These are phyloP conservation scores for Cyclanthera cordifolia DNA, from an alignment of 306 rosid genomes.

Conservation along the genomic window DNA sequence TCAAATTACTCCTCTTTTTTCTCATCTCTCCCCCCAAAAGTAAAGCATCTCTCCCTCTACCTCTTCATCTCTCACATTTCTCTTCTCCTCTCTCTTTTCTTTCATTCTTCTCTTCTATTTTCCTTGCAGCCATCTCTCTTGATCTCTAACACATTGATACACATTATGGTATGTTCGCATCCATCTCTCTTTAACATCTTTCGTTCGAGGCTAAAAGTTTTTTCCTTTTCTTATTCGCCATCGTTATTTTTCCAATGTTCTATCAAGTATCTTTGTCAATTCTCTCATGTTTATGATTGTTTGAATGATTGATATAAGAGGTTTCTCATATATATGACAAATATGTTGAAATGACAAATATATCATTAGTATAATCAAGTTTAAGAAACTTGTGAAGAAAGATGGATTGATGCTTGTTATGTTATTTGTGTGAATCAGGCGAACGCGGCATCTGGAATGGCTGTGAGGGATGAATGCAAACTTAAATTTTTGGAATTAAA, in stretches of 20 bases:
- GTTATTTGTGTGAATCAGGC: no score
- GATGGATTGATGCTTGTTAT: neutral
- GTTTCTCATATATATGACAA: no score
- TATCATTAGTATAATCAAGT: no score
- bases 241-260: neutral
- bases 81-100: slow-evolving; percentile 23
- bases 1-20: slow-evolving; percentile 46
- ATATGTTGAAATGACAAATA: no score
- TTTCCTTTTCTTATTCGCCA: neutral
- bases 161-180: slow-evolving; percentile 56
- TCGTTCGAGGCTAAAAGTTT: neutral
- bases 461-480: slow-evolving; percentile 41
- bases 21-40: slow-evolving; percentile 38
- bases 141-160: neutral
- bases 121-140: slow-evolving; percentile 12
- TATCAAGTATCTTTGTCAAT: no score
- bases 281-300: neutral
- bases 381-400: no score
- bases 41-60: slow-evolving; percentile 50
- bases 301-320: no score
- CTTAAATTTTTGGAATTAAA: slow-evolving; percentile 40
- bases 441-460: slow-evolving; percentile 48
- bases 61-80: slow-evolving; percentile 23
- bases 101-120: slow-evolving; percentile 25
- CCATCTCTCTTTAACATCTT: neutral